Conservation (phyloP, 2,329 filamentous ascomycete genomes). For the Parafenestella ontariensis region DNA sequence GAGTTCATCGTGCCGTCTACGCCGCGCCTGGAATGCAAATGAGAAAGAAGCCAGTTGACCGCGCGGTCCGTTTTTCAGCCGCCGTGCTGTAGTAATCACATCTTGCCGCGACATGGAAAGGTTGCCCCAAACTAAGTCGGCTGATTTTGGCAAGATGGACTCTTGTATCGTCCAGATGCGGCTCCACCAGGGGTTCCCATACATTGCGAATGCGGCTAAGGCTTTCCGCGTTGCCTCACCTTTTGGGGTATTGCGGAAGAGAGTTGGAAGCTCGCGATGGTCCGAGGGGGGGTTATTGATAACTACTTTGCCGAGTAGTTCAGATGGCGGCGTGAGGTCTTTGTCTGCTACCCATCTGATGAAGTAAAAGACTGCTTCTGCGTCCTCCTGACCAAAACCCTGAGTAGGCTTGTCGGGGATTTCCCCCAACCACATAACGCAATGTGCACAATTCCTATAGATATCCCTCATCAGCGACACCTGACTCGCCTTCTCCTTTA, state of each 20-base stretch:
- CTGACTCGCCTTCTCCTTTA: constrained; percentile 28
- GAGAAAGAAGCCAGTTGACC: constrained; percentile 5
- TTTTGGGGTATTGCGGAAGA: constrained; percentile 6
- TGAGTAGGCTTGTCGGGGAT: constrained; percentile 4
- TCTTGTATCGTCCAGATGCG: constrained; percentile 31
- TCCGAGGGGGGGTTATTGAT: background rate
- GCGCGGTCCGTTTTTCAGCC: constrained; percentile 1
- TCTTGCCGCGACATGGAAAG: constrained; percentile 7
- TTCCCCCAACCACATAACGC: constrained; percentile 36
- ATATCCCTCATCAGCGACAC: constrained; percentile 38
- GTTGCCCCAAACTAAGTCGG: constrained; percentile 17
- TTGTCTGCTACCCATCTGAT: constrained; percentile 7
- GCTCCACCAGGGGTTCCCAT: constrained; percentile 27
- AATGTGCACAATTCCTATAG: constrained; percentile 23
- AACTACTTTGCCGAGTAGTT: too few relatives aligned
- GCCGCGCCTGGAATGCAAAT: background rate
- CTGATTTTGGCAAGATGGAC: constrained; percentile 17
- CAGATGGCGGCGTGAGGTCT: background rate
- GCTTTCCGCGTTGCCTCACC: constrained; percentile 13
- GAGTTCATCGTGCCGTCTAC: constrained; percentile 7
- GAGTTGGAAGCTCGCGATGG: background rate
- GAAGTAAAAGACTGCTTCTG: constrained; percentile 20
- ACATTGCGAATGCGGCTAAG: constrained; percentile 19
- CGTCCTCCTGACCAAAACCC: background rate
- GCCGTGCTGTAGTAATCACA: constrained; percentile 5